A percentile compares a stretch with the other conserved stretches of the same genome.
Conservation (phyloP, 2,329 filamentous ascomycete genomes). For the Amphichorda felina region DNA sequence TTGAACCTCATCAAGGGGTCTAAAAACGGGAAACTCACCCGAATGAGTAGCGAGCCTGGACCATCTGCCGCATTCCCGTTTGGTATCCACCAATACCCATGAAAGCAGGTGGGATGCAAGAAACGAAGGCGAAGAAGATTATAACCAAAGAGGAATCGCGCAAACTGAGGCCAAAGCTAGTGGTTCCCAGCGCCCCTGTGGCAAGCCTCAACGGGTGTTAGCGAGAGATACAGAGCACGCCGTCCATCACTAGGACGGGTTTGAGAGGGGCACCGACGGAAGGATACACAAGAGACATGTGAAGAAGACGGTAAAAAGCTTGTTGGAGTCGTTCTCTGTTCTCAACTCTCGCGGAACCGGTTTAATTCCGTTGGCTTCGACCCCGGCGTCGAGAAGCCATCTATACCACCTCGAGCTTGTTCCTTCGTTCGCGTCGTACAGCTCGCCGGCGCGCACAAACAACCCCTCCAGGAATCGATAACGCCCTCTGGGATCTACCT, state of each 20-base stretch:
- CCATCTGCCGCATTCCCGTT: slow-evolving; percentile 47
- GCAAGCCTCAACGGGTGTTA: slow-evolving; percentile 31
- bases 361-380: slow-evolving; percentile 42
- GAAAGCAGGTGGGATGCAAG: slow-evolving; percentile 41
- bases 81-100: slow-evolving; percentile 41
- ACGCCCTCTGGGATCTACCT: neutral
- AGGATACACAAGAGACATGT: slow-evolving; percentile 43
- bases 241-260: neutral
- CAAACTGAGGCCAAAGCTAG: slow-evolving; percentile 39
- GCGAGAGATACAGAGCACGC: slow-evolving; percentile 1
- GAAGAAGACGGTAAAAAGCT: slow-evolving; percentile 50
- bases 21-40: slow-evolving; percentile 20
- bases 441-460: slow-evolving; percentile 13
- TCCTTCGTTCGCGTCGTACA: slow-evolving; percentile 15
- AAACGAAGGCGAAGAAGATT: slow-evolving; percentile 44
- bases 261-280: slow-evolving; percentile 30
- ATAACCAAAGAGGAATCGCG: slow-evolving; percentile 44
- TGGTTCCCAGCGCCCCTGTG: slow-evolving; percentile 46
- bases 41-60: slow-evolving; percentile 50
- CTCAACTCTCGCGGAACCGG: slow-evolving; percentile 43
- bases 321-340: slow-evolving; percentile 38
- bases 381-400: slow-evolving; percentile 27
- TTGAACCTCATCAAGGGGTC: neutral
- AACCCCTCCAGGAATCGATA: neutral
- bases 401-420: slow-evolving; percentile 27